Base-by-base conservation (phyloP, 768 basidiomycete species). In the Lepiota brunneoincarnata region DNA sequence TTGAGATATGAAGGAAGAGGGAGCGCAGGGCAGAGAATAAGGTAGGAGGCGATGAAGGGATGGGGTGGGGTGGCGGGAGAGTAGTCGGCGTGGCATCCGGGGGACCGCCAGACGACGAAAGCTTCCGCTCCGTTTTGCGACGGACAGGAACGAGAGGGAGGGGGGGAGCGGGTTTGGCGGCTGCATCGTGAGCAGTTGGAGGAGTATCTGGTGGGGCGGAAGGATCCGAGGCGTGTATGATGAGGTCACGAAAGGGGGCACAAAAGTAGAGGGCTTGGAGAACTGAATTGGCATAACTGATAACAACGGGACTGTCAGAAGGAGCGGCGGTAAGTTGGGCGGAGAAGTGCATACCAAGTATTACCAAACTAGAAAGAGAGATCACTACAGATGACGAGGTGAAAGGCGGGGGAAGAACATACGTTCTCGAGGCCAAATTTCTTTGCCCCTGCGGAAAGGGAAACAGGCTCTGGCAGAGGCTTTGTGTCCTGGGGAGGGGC, bases 381-480 rank as follows among this genome's bases (percentile, higher is more conserved):
- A 49, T 54, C 45, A 39, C 24, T 51, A 37, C 21, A 49, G 36
- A 49, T 54, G 31, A 46, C 11, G 18, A 42, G 17, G 37, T 34
- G 26, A 47, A 4, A 24, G 56, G 12, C 48, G 42, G 42, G n/a
- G 49, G 23, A 45, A 41, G 18, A 17, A 82, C 93, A 64, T 69
- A 95, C 93, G 69, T 98, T 98, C 78, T 97, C 96, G 49, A 97
- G 76, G n/a, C 96, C 96, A 76, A 95, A 96, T 66, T 84, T 87
- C 78, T 93, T 93, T 55, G 80, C 82, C 70, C 91, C 89, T 54
- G 90, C 83, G 14, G 82, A 75, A 44, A 77, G 74, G 57, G 74
- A 62, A 44, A 67, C 61, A 36, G 74, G 71, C 35, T 69, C 59
- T 50, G 73, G 66, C 40, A 62, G 55, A 5, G 70, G 64, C 44